Base-by-base conservation (phyloP, 2,329 filamentous ascomycete species). In the Aspergillus tamarii region DNA sequence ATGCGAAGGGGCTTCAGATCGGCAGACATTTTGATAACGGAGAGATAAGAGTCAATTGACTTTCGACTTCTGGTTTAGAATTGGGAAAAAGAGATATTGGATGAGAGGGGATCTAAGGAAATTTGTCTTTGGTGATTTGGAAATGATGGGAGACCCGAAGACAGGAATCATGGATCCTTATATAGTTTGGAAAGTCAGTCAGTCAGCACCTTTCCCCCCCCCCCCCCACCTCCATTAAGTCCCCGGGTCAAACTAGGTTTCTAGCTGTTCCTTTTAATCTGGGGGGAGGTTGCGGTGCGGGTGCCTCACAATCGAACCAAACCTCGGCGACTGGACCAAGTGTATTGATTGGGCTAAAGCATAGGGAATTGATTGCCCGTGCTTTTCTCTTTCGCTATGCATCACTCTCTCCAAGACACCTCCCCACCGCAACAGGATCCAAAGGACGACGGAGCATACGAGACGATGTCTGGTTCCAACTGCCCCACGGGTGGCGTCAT, bases 1-100 rank as follows among this genome's bases (percentile, higher is more conserved):
- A 90, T 86, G 74, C 85, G 84, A 71, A 88, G 81, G 60, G 80
- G 79, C 62, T 73, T 74, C 26, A 69, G 69, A 56, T 74, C 73
- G 66, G 72, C 59, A 70, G 74, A 71, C 75, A 78, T 78, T 11
- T 32, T 72, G 61, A 26, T 56, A 26, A 41, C 36, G 61, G 30
- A 36, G 48, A 55, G 32, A 36, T 36, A 36, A 16, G 46, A 36
- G 16, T 50, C 16, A 11, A 50, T 28, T 50, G 26, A 50, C 46
- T 50, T 39, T 63, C 50, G 56, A 57, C 23, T 23, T 30, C n/a
- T 53, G 14, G 30, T 34, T 48, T 2, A 39, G 23, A 23, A 26
- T 21, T 21, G 46, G 14, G 10, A 54, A 32, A 45, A 39, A 26
- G 52, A 55, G 11, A 10, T 11, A 16, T 30, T n/a, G 26, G 34